Evolutionary conservation across 495 filamentous ascomycete species (phyloP), one percentile per base, ranked within the genome.

Genomic region (Apiosordaria backusii): DNA sequence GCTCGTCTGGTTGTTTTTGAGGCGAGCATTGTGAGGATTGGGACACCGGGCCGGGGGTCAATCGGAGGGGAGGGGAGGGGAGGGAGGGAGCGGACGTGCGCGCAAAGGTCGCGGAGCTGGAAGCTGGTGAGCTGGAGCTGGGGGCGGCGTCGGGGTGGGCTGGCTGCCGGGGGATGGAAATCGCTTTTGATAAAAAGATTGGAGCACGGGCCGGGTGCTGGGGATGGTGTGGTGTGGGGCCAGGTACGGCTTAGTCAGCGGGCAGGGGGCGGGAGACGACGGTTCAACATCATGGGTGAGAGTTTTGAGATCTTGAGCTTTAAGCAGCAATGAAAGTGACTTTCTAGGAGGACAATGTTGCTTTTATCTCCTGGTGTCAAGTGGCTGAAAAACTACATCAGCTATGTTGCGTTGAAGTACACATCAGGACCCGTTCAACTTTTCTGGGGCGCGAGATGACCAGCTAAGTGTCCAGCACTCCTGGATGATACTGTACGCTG

Each of bases 21-120:
- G 23, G 81, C 83, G 65, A 86, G 69, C 81, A 87, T 86, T 40
- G 65, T 74, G 68, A 65, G 61, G 55, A 21, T 50, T 65, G 19
- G 57, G 50, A 10, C n/a, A 35, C 60, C 16, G 5, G 40, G 21
- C 27, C 19, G 25, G 27, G 27, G 27, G 15, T 62, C 35, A 45
- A 18, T 53, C 15, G 50, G 52, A n/a, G n/a, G 52, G 22, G 22
- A 55, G 52, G 52, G 21, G 16, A 50, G 40, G n/a, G n/a, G 52
- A 13, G 3, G 22, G 22, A 55, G 19, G 52, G 52, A 23, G 52
- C 18, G 52, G n/a, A 23, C 7, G 52, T 6, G 22, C n/a, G 52
- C 52, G n/a, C n/a, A 23, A 19, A 23, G 4, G 52, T 55, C 52
- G 52, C 52, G 52, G 52, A 55, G 52, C 52, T 55, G 18, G 52